phyloP scores from a whole-genome alignment of 371 early-diverging fungal genomes.

The Gilbertella persicaria region DNA sequence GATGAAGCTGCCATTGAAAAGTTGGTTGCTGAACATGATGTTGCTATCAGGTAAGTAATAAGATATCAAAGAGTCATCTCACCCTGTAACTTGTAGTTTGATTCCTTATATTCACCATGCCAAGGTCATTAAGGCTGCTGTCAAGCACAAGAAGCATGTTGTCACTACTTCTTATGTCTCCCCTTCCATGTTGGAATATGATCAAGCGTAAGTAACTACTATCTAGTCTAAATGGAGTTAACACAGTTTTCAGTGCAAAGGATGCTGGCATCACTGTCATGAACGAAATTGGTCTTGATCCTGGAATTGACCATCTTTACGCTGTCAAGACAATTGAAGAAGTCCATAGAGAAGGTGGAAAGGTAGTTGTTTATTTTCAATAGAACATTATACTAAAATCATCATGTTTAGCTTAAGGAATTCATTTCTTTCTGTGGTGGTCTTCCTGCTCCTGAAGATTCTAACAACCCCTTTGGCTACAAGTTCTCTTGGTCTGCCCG shows the following conservation, averaged over 20 bases:
- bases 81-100: slow-evolving; percentile 51
- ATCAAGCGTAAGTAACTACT: slow-evolving; percentile 64
- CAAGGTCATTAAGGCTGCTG: slow-evolving; percentile 81
- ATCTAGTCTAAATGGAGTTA: background rate
- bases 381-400: slow-evolving; percentile 10
- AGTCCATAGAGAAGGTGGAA: slow-evolving; percentile 87
- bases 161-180: slow-evolving; percentile 93
- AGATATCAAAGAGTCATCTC: background rate
- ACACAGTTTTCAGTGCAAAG: slow-evolving; percentile 60
- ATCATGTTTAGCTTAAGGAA: slow-evolving; percentile 56
- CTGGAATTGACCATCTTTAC: slow-evolving; percentile 93
- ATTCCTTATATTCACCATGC: slow-evolving; percentile 90
- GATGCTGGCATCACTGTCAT: slow-evolving; percentile 80
- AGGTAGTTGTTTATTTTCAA: no score
- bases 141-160: slow-evolving; percentile 80
- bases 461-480: slow-evolving; percentile 97
- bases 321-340: slow-evolving; percentile 87
- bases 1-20: slow-evolving; percentile 82
- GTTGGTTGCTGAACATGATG: slow-evolving; percentile 83
- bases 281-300: slow-evolving; percentile 95
- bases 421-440: slow-evolving; percentile 99
- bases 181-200: slow-evolving; percentile 81
- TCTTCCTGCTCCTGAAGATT: slow-evolving; percentile 96
- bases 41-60: slow-evolving; percentile 64
- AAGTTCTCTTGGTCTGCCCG: slow-evolving; percentile 98